phyloP scores from a whole-genome alignment of 768 basidiomycete genomes.

The Dendrothele bispora region DNA sequence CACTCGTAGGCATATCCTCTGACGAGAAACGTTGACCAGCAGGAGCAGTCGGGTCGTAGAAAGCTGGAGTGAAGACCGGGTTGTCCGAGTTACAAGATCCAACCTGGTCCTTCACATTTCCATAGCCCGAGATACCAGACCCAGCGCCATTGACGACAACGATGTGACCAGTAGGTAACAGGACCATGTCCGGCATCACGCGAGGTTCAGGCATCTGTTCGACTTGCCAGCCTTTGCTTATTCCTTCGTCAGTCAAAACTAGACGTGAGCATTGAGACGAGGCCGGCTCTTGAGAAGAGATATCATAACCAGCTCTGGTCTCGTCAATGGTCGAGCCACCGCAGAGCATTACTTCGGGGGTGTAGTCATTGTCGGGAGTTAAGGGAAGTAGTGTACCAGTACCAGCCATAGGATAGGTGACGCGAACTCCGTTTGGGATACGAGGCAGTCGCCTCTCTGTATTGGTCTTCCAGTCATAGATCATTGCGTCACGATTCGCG shows the following conservation, averaged over 20 bases:
- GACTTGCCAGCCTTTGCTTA: slow-evolving; percentile 67
- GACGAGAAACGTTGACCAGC: slow-evolving; percentile 58
- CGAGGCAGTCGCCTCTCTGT: slow-evolving; percentile 60
- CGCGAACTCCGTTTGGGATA: slow-evolving; percentile 76
- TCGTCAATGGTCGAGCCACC: slow-evolving; percentile 75
- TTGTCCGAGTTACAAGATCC: slow-evolving; percentile 80
- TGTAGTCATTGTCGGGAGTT: slow-evolving; percentile 57
- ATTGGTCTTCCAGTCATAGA: slow-evolving; percentile 74
- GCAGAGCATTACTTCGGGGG: slow-evolving; percentile 71
- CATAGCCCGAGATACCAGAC: slow-evolving; percentile 76
- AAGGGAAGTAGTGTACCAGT: slow-evolving; percentile 75
- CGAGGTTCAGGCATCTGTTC: slow-evolving; percentile 76
- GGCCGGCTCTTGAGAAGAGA: slow-evolving; percentile 73
- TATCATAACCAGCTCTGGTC: slow-evolving; percentile 52
- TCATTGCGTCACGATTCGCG: slow-evolving; percentile 76
- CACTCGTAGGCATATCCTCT: slow-evolving; percentile 58
- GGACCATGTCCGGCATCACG: slow-evolving; percentile 77
- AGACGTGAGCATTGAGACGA: slow-evolving; percentile 75
- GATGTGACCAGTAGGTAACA: slow-evolving; percentile 75
- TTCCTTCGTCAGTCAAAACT: slow-evolving; percentile 62
- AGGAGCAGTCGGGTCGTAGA: slow-evolving; percentile 63
- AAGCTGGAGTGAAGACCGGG: slow-evolving; percentile 64
- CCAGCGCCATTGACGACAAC: slow-evolving; percentile 77
- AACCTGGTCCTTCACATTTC: slow-evolving; percentile 66
- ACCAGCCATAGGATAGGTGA: slow-evolving; percentile 84